Evolutionary conservation across 108 stramenopile species (phyloP).

Genomic region (Chaetoceros muelleri): DNA sequence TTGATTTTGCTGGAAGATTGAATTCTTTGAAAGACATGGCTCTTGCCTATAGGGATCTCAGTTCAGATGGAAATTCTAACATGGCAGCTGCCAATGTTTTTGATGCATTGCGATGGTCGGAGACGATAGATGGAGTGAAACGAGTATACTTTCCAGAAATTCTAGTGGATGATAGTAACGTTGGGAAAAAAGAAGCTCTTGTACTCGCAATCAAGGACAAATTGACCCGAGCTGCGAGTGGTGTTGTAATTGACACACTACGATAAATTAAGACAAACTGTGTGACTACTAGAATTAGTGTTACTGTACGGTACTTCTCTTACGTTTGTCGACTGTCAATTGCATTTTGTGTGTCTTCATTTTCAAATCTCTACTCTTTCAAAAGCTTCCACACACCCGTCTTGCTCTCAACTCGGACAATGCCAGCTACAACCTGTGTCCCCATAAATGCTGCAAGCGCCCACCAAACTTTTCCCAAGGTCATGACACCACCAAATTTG

Average conservation of each 20-base stretch:
- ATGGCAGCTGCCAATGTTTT: constrained; percentile 66
- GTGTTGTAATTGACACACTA: constrained; percentile 38
- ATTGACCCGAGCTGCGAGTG: constrained; percentile 79
- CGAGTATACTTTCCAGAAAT: constrained; percentile 62
- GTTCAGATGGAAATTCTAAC: constrained; percentile 36
- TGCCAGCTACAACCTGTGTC: constrained; percentile 61
- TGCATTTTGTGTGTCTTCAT: too few relatives aligned
- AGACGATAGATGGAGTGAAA: constrained; percentile 33
- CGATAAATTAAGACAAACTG: neutral
- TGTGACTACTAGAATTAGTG: too few relatives aligned
- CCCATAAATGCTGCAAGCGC: constrained; percentile 83
- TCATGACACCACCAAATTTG: constrained; percentile 17
- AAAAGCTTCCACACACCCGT: constrained; percentile 62
- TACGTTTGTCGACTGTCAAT: too few relatives aligned
- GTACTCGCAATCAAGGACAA: constrained; percentile 67
- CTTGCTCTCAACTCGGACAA: constrained; percentile 49
- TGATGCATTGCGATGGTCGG: constrained; percentile 83
- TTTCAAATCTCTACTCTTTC: too few relatives aligned
- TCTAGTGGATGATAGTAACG: constrained; percentile 13
- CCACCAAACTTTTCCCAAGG: constrained; percentile 75
- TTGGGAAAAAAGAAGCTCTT: constrained; percentile 30
- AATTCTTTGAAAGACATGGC: constrained; percentile 27
- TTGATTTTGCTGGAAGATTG: constrained; percentile 77
- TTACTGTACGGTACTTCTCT: too few relatives aligned
- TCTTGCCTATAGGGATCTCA: constrained; percentile 76